Conservation (phyloP, 257 asterid species). For the Fraxinus anomala region DNA sequence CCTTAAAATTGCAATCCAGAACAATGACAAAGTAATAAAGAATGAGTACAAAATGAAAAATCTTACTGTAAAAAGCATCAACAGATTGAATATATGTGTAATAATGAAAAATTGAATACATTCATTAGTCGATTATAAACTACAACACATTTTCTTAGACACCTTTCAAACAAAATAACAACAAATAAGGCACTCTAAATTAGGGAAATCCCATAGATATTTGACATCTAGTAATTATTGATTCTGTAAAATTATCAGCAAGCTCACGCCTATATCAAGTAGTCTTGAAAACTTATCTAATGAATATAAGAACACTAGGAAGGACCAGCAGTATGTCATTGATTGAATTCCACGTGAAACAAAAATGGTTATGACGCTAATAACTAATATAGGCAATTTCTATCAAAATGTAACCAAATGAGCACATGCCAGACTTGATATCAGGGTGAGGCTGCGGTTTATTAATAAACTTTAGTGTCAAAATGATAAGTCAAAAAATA, state of each 20-base stretch:
- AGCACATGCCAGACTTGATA: conserved; percentile 95
- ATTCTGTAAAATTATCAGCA: not conserved
- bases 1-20: no score
- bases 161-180: not conserved
- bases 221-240: not conserved
- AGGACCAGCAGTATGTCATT: not conserved
- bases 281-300: not conserved
- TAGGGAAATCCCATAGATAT: not conserved
- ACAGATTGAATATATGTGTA: no score
- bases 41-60: no score
- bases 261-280: not conserved
- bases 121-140: not conserved
- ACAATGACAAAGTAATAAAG: no score
- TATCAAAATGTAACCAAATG: no score
- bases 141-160: not conserved
- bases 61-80: no score
- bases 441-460: conserved; percentile 62
- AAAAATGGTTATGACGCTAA: not conserved
- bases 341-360: not conserved
- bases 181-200: not conserved
- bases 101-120: no score
- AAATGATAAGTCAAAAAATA: no score
- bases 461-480: no score
- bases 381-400: no score
- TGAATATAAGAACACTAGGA: not conserved